Evolutionary conservation across 805 yeast species (phyloP), one percentile per base, ranked within the genome.

Genomic region (Candida incommunis): DNA sequence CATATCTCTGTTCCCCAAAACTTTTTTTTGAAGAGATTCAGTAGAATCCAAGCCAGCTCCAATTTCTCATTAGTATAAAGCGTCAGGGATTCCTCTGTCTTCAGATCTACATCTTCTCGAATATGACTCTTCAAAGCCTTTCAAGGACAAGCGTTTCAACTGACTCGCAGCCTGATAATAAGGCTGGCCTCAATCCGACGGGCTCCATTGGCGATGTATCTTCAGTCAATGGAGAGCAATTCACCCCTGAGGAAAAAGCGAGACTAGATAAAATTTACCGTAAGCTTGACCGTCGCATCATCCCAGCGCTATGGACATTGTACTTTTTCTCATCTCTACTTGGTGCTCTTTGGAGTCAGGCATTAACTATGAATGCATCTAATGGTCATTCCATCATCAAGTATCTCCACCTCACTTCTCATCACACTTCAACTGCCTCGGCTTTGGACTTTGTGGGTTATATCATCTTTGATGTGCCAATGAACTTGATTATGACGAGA

Each of bases 401-500:
- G 49, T 58, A 73, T 5, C 68, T 84, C 25, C 52, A 65, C 0
- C 66, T 82, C 46, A 67, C 71, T 1, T 20, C 77, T 2, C 75
- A 79, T 45, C 74, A 82, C 50, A 70, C 73, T 0, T 75, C 88
- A 2, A 74, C 80, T 1, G 94, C 94, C 2, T 76, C 82, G 20
- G 92, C 95, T 0, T 67, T 85, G 37, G 80, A 81, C 66, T 83
- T 76, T 54, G 94, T 85, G 16, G 95, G 88, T 3, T 83, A 75
- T 59, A 83, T 85, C 51, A 66, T 85, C 37, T 85, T 85, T 57
- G 95, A 85, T 61, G 78, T 85, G 27, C 95, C 95, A 26, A 83
- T 83, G 88, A 85, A 85, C 61, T 68, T 85, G 53, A 64, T 76
- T 43, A 83, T 85, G 94, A 84, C 94, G n/a, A 68, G 70, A 45